Evolutionary conservation across 345 rosid genomes (phyloP), one percentile per base, ranked within the genome.

Genomic region (Hibiscus tridactylites): DNA sequence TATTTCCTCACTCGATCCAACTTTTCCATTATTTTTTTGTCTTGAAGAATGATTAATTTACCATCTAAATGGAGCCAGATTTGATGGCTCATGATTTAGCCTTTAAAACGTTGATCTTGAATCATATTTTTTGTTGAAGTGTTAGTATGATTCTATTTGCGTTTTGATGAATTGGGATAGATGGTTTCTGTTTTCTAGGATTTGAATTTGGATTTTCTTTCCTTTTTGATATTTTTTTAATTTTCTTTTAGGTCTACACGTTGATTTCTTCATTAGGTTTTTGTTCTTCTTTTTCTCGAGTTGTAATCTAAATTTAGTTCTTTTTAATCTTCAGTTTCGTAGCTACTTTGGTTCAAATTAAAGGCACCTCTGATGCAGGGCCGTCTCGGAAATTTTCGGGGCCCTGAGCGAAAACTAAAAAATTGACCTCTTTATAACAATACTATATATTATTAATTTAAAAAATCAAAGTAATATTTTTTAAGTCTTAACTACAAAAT

Each of bases 91-190:
- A 21, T 71, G 65, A 71, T 71, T 28, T 47, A 7, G 44, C 39
- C 56, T 58, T 42, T 19, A 59, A 39, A 24, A 12, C 12, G 5
- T 13, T 37, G 66, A 59, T 42, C 39, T 26, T 58, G 11, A 24
- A 59, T 37, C 10, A 17, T 58, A 37, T 44, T 58, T 58, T 19
- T 21, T 58, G 17, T 58, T 21, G 1, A 3, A 21, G 46, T 19
- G 21, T 35, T 42, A 29, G 60, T 31, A 4, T 52, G 61, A 68
- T 28, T 37, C 28, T 59, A 37, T 71, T 15, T 58, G 56, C 26
- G 42, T 71, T 44, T 42, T 58, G 26, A 42, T 35, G 64, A 70
- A 44, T 70, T 70, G 44, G 71, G 73, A 24, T 71, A 56, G 73
- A 21, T 21, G 21, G 21, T 21, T 21, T 71, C 65, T 71, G 33